phyloP scores from a whole-genome alignment of 192 early-diverging fungal species.

The Podila verticillata region DNA sequence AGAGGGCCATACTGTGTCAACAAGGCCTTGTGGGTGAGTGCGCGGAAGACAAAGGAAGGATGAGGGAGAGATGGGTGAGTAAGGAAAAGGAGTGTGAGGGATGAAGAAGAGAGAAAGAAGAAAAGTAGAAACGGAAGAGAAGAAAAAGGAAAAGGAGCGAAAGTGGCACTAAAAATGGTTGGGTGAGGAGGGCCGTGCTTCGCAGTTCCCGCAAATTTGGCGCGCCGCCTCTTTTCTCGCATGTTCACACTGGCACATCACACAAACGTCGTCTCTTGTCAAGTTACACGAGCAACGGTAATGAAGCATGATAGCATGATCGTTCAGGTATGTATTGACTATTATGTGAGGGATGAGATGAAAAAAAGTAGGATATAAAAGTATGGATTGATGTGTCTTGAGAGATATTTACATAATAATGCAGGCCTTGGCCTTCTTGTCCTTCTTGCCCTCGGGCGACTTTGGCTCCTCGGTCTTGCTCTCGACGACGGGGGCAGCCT shows the following conservation, averaged over 20 bases:
- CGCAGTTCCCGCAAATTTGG: not conserved
- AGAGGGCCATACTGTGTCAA: constrained; percentile 19
- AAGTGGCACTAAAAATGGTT: not conserved
- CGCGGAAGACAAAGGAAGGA: not conserved
- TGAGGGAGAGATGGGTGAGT: not conserved
- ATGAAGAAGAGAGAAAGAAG: constrained; percentile 4
- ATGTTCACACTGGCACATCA: not conserved
- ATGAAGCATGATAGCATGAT: too few relatives aligned
- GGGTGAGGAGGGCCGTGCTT: not conserved
- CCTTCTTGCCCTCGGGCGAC: constrained; percentile 10
- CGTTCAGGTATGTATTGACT: not conserved
- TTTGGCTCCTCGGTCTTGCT: constrained; percentile 3
- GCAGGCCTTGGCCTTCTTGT: constrained; percentile 13
- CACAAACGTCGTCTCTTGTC: not conserved
- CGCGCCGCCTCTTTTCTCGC: not conserved
- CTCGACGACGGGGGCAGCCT: constrained; percentile 8
- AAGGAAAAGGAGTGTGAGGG: not conserved
- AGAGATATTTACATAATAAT: constrained; percentile 7
- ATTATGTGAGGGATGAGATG: not conserved
- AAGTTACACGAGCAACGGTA: too few relatives aligned
- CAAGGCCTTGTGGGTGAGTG: not conserved
- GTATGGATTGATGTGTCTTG: not conserved
- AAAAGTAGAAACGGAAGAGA: not conserved
- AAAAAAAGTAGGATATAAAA: not conserved
- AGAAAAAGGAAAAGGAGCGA: not conserved